Base-by-base conservation (phyloP, 129 eudicot species). In the Tanacetum coccineum region DNA sequence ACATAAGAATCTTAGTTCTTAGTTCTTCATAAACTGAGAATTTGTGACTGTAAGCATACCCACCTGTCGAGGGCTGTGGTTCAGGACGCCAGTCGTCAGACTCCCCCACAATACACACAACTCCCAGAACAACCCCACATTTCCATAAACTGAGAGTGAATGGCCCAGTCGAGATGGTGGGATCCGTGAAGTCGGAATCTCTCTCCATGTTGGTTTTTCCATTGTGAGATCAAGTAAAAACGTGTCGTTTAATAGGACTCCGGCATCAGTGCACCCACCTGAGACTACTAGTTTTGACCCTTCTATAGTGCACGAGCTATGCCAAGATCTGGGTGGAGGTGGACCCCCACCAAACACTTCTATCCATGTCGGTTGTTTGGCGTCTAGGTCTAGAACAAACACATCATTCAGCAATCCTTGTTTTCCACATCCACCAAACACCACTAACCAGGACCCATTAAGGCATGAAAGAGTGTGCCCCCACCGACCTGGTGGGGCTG, bases 401-500 rank as follows among this genome's bases (percentile, higher is more conserved):
- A 91, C 97, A 71, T 91, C 97, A 21, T 91, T 91, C 25, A 91
- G 84, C 74, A 91, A 77, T 13, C 97, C 95, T 70, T 90, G 85
- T 59, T 82, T 80, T 50, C 97, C 95, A 54, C 91, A 90, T 8
- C 97, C 97, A 19, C 97, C 97, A 48, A 90, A 90, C 13, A 90
- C 82, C 58, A 90, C 97, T 70, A 90, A 71, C 95, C 89, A 90
- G 0, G 97, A 90, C 50, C 89, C 85, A 13, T 90, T 90, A 6
- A 90, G 84, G 78, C 92, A 82, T 9, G 97, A 78, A 28, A 90
- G 84, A 0, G 97, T 90, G 62, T 90, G 97, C 77, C 97, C 97
- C 97, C 97, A 90, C 5, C 97, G 85, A 3, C 97, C 97, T 1
- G 97, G 97, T 3, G 97, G 97, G 30, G 97, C 76, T 3, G 97